Conservation (phyloP, 371 early-diverging fungal species). For the Nematocida sp. region DNA sequence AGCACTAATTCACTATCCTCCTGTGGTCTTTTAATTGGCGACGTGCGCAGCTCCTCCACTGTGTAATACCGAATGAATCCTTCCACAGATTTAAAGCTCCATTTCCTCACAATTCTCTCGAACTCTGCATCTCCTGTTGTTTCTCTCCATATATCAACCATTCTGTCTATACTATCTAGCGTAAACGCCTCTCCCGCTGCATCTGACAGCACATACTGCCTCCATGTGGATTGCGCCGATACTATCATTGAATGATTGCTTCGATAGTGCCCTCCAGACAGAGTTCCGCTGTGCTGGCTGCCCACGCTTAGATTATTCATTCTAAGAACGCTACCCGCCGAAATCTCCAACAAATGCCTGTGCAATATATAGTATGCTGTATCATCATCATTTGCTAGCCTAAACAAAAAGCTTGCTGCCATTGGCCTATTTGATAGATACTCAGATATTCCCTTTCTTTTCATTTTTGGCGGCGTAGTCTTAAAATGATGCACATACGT, state of each 20-base stretch:
- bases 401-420: constrained; percentile 20
- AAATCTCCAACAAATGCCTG: neutral
- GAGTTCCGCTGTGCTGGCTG: neutral
- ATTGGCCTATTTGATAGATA: constrained; percentile 27
- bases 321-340: neutral
- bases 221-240: constrained; percentile 39
- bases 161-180: constrained; percentile 18
- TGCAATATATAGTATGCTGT: constrained; percentile 50
- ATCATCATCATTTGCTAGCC: constrained; percentile 54
- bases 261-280: neutral
- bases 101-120: constrained; percentile 31
- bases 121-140: constrained; percentile 30
- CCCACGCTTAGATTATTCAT: neutral
- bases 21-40: constrained; percentile 16
- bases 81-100: constrained; percentile 19
- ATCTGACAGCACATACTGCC: constrained; percentile 44
- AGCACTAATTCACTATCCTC: neutral
- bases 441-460: constrained; percentile 8
- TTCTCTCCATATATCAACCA: constrained; percentile 44
- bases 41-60: constrained; percentile 32
- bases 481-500: constrained; percentile 46
- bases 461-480: constrained; percentile 10
- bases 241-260: neutral
- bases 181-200: constrained; percentile 2
- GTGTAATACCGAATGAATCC: constrained; percentile 31